These are phyloP conservation scores for Kwoniella europaea DNA, from an alignment of 768 basidiomycete species.

Conservation along the genomic window DNA sequence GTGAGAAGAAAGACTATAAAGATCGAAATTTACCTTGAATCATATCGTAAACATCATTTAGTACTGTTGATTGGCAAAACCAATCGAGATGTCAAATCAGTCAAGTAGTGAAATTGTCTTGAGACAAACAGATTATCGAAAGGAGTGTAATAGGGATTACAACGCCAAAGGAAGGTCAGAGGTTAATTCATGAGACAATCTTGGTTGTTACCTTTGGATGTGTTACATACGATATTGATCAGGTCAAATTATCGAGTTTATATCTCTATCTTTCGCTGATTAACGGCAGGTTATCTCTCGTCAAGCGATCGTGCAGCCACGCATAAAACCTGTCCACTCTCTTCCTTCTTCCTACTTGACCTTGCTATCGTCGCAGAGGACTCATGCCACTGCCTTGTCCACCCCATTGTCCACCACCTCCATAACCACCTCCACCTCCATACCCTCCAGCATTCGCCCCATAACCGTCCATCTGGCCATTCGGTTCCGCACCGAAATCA, in stretches of 20 bases:
- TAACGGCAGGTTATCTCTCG: too few species aligned
- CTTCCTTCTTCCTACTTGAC: background rate
- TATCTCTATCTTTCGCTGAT: background rate
- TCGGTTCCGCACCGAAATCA: constrained; percentile 26
- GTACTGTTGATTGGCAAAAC: too few species aligned
- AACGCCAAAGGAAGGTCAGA: background rate
- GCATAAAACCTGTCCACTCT: background rate
- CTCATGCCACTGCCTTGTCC: constrained; percentile 46
- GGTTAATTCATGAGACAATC: background rate
- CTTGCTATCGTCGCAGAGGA: constrained; percentile 40
- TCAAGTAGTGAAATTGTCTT: too few species aligned
- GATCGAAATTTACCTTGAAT: too few species aligned
- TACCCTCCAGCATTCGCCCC: constrained; percentile 14
- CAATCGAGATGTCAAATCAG: too few species aligned
- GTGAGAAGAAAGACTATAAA: too few species aligned
- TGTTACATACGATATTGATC: background rate
- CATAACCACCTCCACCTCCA: constrained; percentile 15
- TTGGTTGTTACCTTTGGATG: background rate
- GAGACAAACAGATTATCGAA: background rate
- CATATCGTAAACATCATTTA: too few species aligned
- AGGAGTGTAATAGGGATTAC: background rate
- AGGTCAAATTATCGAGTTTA: background rate
- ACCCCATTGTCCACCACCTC: constrained; percentile 19
- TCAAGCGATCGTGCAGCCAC: background rate
- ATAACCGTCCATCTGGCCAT: constrained; percentile 22